These are phyloP conservation scores for Cantharellus anzutake DNA, from an alignment of 768 basidiomycete species.

Conservation along the genomic window DNA sequence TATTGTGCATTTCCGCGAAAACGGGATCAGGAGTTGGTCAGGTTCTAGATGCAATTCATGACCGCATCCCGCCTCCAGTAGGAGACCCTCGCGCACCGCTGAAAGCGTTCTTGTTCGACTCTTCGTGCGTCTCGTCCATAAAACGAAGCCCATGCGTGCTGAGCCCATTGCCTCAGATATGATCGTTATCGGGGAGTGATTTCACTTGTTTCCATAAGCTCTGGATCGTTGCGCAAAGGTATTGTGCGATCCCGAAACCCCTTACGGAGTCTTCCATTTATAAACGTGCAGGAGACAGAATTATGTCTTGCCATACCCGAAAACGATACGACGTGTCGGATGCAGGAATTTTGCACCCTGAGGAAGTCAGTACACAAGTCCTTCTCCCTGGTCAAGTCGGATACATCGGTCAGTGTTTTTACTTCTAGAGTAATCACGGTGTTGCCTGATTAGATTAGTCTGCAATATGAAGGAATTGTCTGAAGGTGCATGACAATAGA, in stretches of 20 bases:
- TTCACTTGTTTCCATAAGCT: constrained; percentile 65
- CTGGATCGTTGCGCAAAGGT: constrained; percentile 73
- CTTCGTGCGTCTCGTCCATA: constrained; percentile 31
- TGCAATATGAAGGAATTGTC: constrained; percentile 97
- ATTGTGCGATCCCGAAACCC: constrained; percentile 1
- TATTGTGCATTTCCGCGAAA: constrained; percentile 80
- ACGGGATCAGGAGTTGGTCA: constrained; percentile 66
- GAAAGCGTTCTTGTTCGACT: constrained; percentile 85
- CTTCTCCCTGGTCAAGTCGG: constrained; percentile 70
- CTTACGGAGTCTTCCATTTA: not conserved
- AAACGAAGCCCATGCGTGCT: not conserved
- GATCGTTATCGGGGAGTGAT: constrained; percentile 94
- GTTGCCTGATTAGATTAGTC: constrained; percentile 19
- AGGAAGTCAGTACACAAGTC: constrained; percentile 53
- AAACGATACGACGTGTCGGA: constrained; percentile 83
- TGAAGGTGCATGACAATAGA: constrained; percentile 38
- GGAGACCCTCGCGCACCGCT: constrained; percentile 35
- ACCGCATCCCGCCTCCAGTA: constrained; percentile 65
- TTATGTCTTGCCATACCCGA: constrained; percentile 63
- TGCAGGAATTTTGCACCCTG: constrained; percentile 77
- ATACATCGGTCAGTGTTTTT: constrained; percentile 26
- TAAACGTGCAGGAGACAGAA: constrained; percentile 58
- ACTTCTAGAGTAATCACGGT: not conserved
- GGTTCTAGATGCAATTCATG: constrained; percentile 63
- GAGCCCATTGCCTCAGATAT: constrained; percentile 32